Evolutionary conservation across 208 protist species (phyloP).

Genomic region (Plasmodiophora brassicae): DNA sequence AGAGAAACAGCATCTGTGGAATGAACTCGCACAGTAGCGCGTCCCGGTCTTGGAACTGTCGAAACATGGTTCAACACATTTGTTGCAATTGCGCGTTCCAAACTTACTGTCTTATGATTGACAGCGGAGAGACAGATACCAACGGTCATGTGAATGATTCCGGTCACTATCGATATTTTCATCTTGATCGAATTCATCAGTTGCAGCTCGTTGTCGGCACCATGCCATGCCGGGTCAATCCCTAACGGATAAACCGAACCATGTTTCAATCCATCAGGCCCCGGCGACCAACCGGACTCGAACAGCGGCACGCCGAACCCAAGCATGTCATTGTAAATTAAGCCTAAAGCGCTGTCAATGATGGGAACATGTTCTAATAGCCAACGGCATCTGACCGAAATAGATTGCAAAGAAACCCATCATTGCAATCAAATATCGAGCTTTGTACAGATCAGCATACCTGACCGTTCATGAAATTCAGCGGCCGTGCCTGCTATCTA

Average conservation of each 20-base stretch:
- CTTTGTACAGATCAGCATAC: not conserved
- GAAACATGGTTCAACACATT: not conserved
- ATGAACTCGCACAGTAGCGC: constrained; percentile 83
- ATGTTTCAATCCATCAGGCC: not conserved
- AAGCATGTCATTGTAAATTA: constrained; percentile 94
- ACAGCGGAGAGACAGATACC: constrained; percentile 80
- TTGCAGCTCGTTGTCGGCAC: constrained; percentile 83
- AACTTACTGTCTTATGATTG: constrained; percentile 68
- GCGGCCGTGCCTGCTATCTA: not conserved
- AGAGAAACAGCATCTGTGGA: constrained; percentile 91
- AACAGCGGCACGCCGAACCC: constrained; percentile 62
- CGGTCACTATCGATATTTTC: constrained; percentile 92
- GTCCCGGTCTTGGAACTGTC: constrained; percentile 71
- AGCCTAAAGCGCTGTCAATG: constrained; percentile 45
- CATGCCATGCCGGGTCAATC: constrained; percentile 60
- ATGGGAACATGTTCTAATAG: not conserved
- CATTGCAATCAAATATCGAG: constrained; percentile 86
- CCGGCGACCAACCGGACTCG: not conserved
- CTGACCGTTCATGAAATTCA: not conserved
- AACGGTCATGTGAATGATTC: constrained; percentile 78
- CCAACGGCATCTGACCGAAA: constrained; percentile 61
- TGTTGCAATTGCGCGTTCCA: no score
- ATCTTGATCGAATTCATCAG: constrained; percentile 97
- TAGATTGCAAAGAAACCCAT: constrained; percentile 92
- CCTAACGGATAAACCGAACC: constrained; percentile 56